A percentile compares a stretch with the other conserved stretches of the same genome.
Evolutionary conservation across 2,329 filamentous ascomycete genomes (phyloP).

Genomic region (Fusarium humuli): DNA sequence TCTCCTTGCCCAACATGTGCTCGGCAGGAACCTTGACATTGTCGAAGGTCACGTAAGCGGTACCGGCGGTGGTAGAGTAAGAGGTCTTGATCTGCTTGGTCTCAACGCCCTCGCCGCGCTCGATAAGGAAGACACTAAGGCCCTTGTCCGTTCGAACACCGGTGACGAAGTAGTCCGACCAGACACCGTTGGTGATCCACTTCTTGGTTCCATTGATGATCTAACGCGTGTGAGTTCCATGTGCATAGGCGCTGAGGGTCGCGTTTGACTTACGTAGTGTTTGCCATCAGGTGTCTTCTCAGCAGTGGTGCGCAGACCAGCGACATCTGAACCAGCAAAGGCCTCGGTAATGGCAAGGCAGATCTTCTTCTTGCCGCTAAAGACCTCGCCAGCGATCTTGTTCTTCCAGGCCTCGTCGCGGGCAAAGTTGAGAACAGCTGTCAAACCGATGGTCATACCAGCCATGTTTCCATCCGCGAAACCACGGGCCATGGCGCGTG

Average conservation of each 20-base stretch:
- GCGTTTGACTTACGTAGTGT: slow-evolving; percentile 67
- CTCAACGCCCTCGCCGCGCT: slow-evolving; percentile 78
- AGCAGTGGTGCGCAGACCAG: slow-evolving; percentile 81
- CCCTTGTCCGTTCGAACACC: slow-evolving; percentile 84
- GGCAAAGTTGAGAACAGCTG: slow-evolving; percentile 83
- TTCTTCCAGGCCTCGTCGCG: slow-evolving; percentile 74
- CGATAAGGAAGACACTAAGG: slow-evolving; percentile 80
- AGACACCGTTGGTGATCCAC: slow-evolving; percentile 87
- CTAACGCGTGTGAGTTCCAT: slow-evolving; percentile 37
- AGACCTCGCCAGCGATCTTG: slow-evolving; percentile 75
- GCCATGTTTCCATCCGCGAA: slow-evolving; percentile 91
- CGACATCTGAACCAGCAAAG: slow-evolving; percentile 84
- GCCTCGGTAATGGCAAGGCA: slow-evolving; percentile 90
- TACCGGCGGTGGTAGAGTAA: slow-evolving; percentile 83
- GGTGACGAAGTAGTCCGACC: slow-evolving; percentile 84
- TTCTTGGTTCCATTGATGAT: slow-evolving; percentile 82
- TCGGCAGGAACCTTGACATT: slow-evolving; percentile 86
- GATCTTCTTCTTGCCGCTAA: slow-evolving; percentile 87
- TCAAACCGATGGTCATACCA: slow-evolving; percentile 85
- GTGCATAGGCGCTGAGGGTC: background rate
- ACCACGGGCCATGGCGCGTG: slow-evolving; percentile 76
- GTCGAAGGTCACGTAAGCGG: slow-evolving; percentile 83
- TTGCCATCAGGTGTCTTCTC: slow-evolving; percentile 80
- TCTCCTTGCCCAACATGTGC: slow-evolving; percentile 82
- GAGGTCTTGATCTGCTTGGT: slow-evolving; percentile 83